Conservation (phyloP, 768 basidiomycete genomes). For the Hypholoma fasciculare region DNA sequence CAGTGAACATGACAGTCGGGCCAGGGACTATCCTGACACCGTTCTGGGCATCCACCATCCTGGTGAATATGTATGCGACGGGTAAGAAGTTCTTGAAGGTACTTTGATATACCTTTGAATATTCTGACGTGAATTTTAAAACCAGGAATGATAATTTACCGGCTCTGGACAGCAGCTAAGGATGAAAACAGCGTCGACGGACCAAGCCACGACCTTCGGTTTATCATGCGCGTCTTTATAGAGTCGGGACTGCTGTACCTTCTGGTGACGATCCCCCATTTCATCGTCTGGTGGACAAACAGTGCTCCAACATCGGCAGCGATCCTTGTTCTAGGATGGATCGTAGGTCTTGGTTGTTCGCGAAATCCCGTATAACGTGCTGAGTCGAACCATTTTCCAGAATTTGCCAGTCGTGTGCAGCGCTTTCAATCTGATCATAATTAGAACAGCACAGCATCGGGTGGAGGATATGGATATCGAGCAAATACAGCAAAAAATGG, state of each 20-base stretch:
- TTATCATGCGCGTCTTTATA: slow-evolving; percentile 9
- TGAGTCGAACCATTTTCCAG: background rate
- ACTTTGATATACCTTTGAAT: background rate
- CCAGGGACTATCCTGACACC: slow-evolving; percentile 16
- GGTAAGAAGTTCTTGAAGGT: background rate
- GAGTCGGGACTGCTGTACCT: slow-evolving; percentile 14
- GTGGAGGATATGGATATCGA: background rate
- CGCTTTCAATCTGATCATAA: slow-evolving; percentile 17
- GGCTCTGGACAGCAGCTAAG: slow-evolving; percentile 5
- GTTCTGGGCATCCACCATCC: slow-evolving; percentile 15
- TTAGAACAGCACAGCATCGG: slow-evolving; percentile 5
- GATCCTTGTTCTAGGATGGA: slow-evolving; percentile 8
- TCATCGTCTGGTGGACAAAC: slow-evolving; percentile 15
- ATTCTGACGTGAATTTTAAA: background rate
- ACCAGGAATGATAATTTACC: slow-evolving; percentile 9
- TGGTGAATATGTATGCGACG: slow-evolving; percentile 15
- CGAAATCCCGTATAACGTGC: too few relatives aligned
- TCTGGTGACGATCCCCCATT: slow-evolving; percentile 10
- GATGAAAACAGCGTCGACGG: background rate
- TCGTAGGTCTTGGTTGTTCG: background rate
- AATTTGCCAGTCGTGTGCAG: slow-evolving; percentile 14
- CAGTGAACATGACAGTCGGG: slow-evolving; percentile 14
- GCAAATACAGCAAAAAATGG: too few relatives aligned
- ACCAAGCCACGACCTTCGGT: background rate
- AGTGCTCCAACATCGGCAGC: background rate